Base-by-base conservation (phyloP, 345 rosid species). In the Pistacia atlantica region DNA sequence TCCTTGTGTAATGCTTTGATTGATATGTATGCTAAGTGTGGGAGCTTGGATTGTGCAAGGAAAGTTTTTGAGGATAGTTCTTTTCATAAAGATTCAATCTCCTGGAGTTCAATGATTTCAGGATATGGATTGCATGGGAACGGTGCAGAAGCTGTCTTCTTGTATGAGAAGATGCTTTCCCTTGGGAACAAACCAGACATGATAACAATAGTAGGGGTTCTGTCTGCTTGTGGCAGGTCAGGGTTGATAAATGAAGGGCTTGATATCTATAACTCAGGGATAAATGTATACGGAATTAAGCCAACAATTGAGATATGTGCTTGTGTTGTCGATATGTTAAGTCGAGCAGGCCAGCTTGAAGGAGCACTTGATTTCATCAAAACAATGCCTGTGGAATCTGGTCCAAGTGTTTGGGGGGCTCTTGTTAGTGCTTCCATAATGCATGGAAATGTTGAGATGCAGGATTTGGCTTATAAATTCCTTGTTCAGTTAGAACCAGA, bases 401-500 rank as follows among this genome's bases (percentile, higher is more conserved):
- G 88, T 66, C 89, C 94, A 18, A 90, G 93, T 56, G 79, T 87
- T 37, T 92, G 94, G 97, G 94, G 93, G 2, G 89, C 94, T 76
- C 89, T 90, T 75, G 79, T 89, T 28, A 86, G 82, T 84, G 91
- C 91, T 67, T 84, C 91, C 14, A 67, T 84, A 46, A 63, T 87
- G 79, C 93, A 90, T 60, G 97, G 90, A 80, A 90, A 89, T 77
- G 49, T 59, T 18, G 80, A 84, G 71, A 85, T 90, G 89, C 89
- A 86, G 71, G 89, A 86, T 71, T 82, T 92, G 71, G 94, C 91
- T 49, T 87, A 87, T 51, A 75, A 72, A 55, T 80, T 76, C 58
- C 94, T 92, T 73, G 71, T 90, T 77, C 82, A 74, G 76, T 69
- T 89, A 74, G 93, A 92, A 81, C 94, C 94, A 22, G 78, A 81